Evolutionary conservation across 352 stramenopile genomes (phyloP).

Genomic region (Globisporangium nodosum): DNA sequence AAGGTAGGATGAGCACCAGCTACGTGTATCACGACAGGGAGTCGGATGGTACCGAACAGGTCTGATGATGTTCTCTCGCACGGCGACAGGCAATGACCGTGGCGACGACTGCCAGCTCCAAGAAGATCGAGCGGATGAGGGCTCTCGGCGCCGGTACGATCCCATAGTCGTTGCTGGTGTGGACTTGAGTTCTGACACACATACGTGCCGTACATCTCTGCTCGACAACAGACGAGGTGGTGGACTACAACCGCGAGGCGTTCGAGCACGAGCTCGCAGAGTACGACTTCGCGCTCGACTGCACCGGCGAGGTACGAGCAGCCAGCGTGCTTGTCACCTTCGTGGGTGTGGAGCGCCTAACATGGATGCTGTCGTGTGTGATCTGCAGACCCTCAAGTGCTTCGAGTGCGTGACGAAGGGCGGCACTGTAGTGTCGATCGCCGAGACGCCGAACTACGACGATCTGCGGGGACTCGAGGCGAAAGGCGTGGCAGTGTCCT

Average conservation of each 20-base stretch:
- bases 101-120: constrained; percentile 59
- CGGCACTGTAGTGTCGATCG: constrained; percentile 34
- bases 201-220: too few species aligned
- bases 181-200: too few species aligned
- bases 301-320: constrained; percentile 52
- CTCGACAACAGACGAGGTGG: constrained; percentile 35
- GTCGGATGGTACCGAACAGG: too few species aligned
- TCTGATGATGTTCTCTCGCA: constrained; percentile 14
- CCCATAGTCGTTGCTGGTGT: not conserved
- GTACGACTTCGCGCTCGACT: constrained; percentile 77
- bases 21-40: too few species aligned
- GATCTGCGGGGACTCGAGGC: constrained; percentile 17
- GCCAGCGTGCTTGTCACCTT: not conserved
- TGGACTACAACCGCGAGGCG: constrained; percentile 59
- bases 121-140: constrained; percentile 62
- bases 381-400: constrained; percentile 24
- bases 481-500: constrained; percentile 21
- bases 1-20: constrained; percentile 17
- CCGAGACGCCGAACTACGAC: constrained; percentile 26
- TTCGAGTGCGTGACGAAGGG: constrained; percentile 38
- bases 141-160: constrained; percentile 40
- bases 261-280: constrained; percentile 67
- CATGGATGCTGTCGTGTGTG: too few species aligned
- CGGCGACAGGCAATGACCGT: constrained; percentile 28
- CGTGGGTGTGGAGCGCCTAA: too few species aligned